Evolutionary conservation across 768 basidiomycete species (phyloP), one percentile per base, ranked within the genome.

Genomic region (Chiua virens): DNA sequence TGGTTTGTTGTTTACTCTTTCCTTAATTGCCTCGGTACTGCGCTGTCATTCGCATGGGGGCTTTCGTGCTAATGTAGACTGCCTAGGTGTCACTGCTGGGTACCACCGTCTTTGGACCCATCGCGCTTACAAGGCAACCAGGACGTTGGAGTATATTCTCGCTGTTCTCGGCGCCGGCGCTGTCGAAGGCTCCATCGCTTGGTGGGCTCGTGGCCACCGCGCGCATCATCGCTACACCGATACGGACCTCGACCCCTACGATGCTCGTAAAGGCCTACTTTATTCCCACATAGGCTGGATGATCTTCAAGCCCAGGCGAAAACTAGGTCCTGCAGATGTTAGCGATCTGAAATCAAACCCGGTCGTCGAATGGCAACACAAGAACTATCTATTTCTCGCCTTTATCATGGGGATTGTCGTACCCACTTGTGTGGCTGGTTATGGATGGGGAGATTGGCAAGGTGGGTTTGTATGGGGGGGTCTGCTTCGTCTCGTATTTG

Each of bases 91-190:
- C 52, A 93, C 91, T 0, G 91, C 90, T 10, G 96, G 97, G 14
- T 99, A 98, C 73, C 97, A 99, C 65, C 85, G 97, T 50, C 79
- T 98, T 1, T 99, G 95, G 94, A 91, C 97, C 9, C 97, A 99
- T 66, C 84, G 97, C 50, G 80, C 91, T 0, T 99, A 96, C 71
- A 98, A 97, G 65, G 97, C 96, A 34, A 85, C 88, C 4, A 79
- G 79, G 52, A 86, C 89, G 15, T 73, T 98, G 11, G 87, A 98
- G 67, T 97, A 92, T 65, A 72, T 81, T 57, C 82, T 98, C 42
- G 91, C 94, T 21, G 62, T 89, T 18, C 79, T 85, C 9, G 97
- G 96, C 42, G 86, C 92, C 1, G 96, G 97, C 42, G 95, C 95
- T 3, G 88, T 96, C 40, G 83, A 99, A 66, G 96, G 96, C 8